A percentile compares a stretch with the other conserved stretches of the same genome.
phyloP scores from a whole-genome alignment of 2,329 filamentous ascomycete species.

The Neurospora sp. region DNA sequence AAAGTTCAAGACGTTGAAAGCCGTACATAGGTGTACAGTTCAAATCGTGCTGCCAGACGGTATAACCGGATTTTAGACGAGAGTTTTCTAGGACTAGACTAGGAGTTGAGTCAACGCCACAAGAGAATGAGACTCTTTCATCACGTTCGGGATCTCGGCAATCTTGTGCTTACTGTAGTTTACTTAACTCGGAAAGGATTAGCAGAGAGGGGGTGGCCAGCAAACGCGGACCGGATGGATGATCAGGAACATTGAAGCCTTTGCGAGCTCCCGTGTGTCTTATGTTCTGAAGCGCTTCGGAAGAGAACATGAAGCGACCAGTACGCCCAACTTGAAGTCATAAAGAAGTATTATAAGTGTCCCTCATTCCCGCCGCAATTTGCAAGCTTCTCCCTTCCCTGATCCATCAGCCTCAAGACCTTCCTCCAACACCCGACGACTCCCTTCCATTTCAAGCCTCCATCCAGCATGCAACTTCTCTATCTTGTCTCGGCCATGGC shows the following conservation, averaged over 20 bases:
- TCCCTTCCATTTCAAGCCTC: background rate
- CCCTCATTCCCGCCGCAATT: background rate
- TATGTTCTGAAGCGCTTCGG: background rate
- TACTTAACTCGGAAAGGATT: background rate
- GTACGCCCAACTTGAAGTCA: background rate
- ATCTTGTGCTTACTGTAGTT: background rate
- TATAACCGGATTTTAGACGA: too few relatives aligned
- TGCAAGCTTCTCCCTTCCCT: background rate
- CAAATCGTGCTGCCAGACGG: too few relatives aligned
- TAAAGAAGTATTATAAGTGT: background rate
- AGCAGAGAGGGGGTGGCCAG: background rate
- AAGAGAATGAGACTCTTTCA: too few relatives aligned
- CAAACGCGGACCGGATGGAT: background rate
- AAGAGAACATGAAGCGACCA: background rate
- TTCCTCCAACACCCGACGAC: background rate
- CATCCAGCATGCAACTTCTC: background rate
- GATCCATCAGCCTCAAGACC: background rate
- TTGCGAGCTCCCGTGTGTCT: too few relatives aligned
- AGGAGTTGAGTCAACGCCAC: too few relatives aligned
- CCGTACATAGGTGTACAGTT: too few relatives aligned
- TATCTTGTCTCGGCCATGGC: background rate
- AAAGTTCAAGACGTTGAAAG: too few relatives aligned
- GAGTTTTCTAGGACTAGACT: too few relatives aligned
- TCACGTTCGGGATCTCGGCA: too few relatives aligned
- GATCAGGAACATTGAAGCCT: background rate